Evolutionary conservation across 1,139 yeast genomes (phyloP), one percentile per base, ranked within the genome.

Genomic region (Kurtzmaniella quercitrusa): DNA sequence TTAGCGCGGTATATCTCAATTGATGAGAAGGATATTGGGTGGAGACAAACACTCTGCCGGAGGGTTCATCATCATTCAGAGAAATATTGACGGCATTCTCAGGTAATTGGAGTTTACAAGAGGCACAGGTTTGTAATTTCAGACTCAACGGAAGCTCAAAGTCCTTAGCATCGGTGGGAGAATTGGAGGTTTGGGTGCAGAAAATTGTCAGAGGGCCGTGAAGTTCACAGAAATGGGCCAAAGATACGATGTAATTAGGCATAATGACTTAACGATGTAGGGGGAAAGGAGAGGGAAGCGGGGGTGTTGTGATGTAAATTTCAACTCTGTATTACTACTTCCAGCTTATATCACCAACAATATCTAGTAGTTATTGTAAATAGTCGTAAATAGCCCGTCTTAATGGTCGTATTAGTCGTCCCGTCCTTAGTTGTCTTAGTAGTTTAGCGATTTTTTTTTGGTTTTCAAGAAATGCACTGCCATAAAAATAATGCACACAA

Each of bases 141-240:
- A 75, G 48, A 44, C 57, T 49, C 41, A 62, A 39, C 46, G 63
- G 49, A 51, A 65, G 48, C 15, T 57, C 41, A 31, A 52, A 51
- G 2, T 51, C 46, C 3, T 46, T 40, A 15, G 49, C 44, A 2
- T 50, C 37, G 25, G 50, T 48, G 15, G 15, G 16, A 14, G 45
- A 40, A 0, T 52, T 38, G 19, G 47, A 48, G 17, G 43, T 52
- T 55, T 85, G 93, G 0, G 95, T 85, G 53, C 91, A 86, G 55
- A 84, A 63, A n/a, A 88, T 72, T 40, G 83, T 75, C 15, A 84
- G 73, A 0, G 96, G 95, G 0, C 96, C 96, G 58, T 88, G 95
- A 27, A 83, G 73, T 62, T 88, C 96, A 62, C 96, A 88, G 59
- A 87, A 88, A 56, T 87, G 95, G 0, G 90, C 85, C 46, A 87